These are phyloP conservation scores for Trichoderma koningii DNA, from an alignment of 2,329 filamentous ascomycete species.

Conservation along the genomic window DNA sequence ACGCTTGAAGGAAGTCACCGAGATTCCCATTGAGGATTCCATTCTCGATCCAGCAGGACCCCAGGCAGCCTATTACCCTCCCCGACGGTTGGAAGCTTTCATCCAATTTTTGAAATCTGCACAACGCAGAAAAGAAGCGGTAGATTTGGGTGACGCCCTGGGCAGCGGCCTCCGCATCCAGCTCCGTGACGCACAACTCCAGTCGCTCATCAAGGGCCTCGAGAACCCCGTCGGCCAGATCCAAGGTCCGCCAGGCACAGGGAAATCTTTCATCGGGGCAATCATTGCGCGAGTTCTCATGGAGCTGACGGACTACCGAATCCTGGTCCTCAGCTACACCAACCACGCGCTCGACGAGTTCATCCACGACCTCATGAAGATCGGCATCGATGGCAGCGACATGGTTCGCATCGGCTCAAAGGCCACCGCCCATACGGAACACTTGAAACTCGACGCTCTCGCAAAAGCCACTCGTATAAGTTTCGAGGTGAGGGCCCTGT, in stretches of 20 bases:
- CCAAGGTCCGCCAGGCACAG: constrained; percentile 75
- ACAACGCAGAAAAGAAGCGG: neutral
- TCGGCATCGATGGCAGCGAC: constrained; percentile 50
- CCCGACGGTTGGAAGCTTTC: constrained; percentile 22
- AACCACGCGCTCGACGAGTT: constrained; percentile 62
- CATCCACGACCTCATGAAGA: constrained; percentile 62
- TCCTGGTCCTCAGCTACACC: constrained; percentile 69
- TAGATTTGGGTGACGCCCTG: constrained; percentile 29
- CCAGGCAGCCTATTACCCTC: constrained; percentile 24
- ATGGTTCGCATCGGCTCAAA: constrained; percentile 69
- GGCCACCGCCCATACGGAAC: constrained; percentile 50
- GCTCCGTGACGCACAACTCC: constrained; percentile 50
- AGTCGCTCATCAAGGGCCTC: constrained; percentile 58
- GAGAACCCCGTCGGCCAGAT: constrained; percentile 59
- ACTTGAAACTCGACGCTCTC: constrained; percentile 51
- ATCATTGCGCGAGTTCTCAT: constrained; percentile 60
- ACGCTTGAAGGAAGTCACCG: constrained; percentile 56
- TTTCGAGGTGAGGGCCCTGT: neutral
- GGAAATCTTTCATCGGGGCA: constrained; percentile 74
- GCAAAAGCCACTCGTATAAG: constrained; percentile 6
- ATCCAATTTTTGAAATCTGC: neutral
- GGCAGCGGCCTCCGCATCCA: constrained; percentile 34
- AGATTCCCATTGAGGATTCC: constrained; percentile 58
- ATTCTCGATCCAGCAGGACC: constrained; percentile 45
- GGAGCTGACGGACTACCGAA: constrained; percentile 48